Percentiles rank a stretch among this genome's conserved stretches.
phyloP scores from a whole-genome alignment of 768 basidiomycete species.

The Hericium erinaceus region DNA sequence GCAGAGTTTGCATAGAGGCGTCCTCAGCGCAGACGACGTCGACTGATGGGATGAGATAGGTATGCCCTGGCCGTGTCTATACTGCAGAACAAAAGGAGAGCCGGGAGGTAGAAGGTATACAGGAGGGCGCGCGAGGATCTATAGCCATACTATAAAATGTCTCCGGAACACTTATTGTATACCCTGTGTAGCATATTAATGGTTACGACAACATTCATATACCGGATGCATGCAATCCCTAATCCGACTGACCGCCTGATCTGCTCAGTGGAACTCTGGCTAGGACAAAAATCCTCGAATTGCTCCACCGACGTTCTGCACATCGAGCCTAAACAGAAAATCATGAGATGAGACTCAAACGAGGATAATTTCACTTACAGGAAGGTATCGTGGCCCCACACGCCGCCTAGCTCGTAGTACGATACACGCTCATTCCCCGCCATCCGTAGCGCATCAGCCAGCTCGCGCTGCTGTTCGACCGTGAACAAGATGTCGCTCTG shows the following conservation, averaged over 20 bases:
- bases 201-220: background rate
- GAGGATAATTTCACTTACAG: constrained; percentile 27
- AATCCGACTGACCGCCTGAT: background rate
- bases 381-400: constrained; percentile 99
- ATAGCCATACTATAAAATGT: background rate
- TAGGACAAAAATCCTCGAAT: constrained; percentile 80
- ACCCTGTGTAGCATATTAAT: constrained; percentile 1
- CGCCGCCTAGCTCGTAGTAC: constrained; percentile 95
- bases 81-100: no score
- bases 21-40: background rate
- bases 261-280: background rate
- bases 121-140: background rate
- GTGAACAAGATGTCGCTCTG: constrained; percentile 97
- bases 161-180: background rate
- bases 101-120: no score
- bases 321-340: constrained; percentile 40
- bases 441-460: constrained; percentile 85
- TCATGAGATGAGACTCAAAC: background rate
- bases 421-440: constrained; percentile 83
- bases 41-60: background rate
- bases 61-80: no score
- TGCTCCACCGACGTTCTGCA: constrained; percentile 84
- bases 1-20: background rate
- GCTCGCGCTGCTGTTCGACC: constrained; percentile 93
- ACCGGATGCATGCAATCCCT: no score